phyloP scores from a whole-genome alignment of 2,329 filamentous ascomycete genomes.

The Uncinocarpus reesii region DNA sequence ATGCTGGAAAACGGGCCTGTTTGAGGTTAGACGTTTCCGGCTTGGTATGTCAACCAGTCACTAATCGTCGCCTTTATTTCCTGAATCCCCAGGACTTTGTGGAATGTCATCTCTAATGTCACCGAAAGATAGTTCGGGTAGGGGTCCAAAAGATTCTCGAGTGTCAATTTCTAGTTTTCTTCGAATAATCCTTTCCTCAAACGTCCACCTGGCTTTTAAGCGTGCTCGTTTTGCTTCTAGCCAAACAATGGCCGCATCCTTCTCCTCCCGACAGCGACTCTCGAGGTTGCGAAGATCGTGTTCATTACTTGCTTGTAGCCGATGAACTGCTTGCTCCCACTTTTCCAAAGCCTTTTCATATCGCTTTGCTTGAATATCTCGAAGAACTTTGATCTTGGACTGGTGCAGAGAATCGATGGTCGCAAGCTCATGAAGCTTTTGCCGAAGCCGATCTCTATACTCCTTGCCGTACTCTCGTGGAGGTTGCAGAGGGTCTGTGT shows the following conservation, averaged over 20 bases:
- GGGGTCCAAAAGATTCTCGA: slow-evolving; percentile 29
- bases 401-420: slow-evolving; percentile 37
- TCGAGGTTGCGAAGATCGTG: slow-evolving; percentile 28
- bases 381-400: slow-evolving; percentile 39
- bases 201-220: slow-evolving; percentile 32
- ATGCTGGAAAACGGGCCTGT: too few species aligned
- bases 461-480: slow-evolving; percentile 32
- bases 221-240: slow-evolving; percentile 29
- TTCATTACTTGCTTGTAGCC: slow-evolving; percentile 27
- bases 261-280: slow-evolving; percentile 27
- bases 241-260: slow-evolving; percentile 23
- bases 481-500: slow-evolving; percentile 15
- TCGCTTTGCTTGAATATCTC: slow-evolving; percentile 37
- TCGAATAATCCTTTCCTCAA: slow-evolving; percentile 36
- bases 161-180: slow-evolving; percentile 31
- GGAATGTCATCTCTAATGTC: neutral
- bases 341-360: slow-evolving; percentile 32
- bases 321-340: slow-evolving; percentile 32
- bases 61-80: too few species aligned
- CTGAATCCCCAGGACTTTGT: too few species aligned
- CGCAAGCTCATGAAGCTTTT: slow-evolving; percentile 36
- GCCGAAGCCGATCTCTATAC: slow-evolving; percentile 36
- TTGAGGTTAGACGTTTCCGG: too few species aligned
- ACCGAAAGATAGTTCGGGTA: slow-evolving; percentile 31
- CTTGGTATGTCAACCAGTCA: too few species aligned